phyloP scores from a whole-genome alignment of 257 asterid species.

The Capsicum rhomboideum region DNA sequence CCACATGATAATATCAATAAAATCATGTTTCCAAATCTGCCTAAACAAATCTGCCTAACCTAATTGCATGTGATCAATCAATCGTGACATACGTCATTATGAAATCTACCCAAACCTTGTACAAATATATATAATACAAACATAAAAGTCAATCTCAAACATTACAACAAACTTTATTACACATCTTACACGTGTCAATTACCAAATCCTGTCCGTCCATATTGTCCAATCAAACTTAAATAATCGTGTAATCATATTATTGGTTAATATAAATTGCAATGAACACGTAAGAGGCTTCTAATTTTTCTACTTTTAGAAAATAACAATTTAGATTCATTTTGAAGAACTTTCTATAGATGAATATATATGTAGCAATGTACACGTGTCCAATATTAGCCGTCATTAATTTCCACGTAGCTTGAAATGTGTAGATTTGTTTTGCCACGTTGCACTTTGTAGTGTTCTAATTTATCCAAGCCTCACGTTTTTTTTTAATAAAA shows the following conservation, averaged over 20 bases:
- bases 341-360: background rate
- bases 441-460: slow-evolving; percentile 5
- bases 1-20: too few relatives aligned
- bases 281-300: background rate
- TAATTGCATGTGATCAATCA: background rate
- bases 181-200: background rate
- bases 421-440: background rate
- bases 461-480: background rate
- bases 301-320: background rate
- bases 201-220: background rate
- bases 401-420: background rate
- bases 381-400: background rate
- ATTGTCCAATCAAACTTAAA: background rate
- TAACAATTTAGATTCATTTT: background rate
- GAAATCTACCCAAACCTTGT: background rate
- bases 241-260: background rate
- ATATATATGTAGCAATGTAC: background rate
- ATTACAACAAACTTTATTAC: background rate
- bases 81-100: background rate
- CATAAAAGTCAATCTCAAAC: background rate
- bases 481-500: background rate
- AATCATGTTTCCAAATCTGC: too few relatives aligned
- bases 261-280: background rate
- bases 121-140: background rate
- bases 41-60: background rate